A percentile compares a stretch with the other conserved stretches of the same genome.
phyloP scores from a whole-genome alignment of 2,329 filamentous ascomycete genomes.

The Hymenoscyphus scutula region DNA sequence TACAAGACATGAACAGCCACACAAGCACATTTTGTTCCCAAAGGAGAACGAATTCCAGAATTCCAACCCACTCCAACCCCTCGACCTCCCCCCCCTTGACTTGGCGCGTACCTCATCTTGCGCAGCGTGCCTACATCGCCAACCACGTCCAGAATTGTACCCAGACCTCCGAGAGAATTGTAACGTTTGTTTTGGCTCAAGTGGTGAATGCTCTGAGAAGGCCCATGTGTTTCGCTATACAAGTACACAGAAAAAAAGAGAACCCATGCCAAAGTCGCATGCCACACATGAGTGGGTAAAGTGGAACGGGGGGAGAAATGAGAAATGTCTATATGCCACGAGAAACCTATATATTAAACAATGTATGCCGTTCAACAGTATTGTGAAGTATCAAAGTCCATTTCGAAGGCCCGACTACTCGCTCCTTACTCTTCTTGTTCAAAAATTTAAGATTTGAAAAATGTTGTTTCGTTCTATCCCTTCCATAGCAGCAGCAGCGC shows the following conservation, averaged over 20 bases:
- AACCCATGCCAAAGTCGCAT: constrained; percentile 8
- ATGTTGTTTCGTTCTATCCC: constrained; percentile 7
- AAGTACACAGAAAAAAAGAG: background rate
- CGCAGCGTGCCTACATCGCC: no score
- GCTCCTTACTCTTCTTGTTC: background rate
- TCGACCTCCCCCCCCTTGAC: no score
- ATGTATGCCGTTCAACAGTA: background rate
- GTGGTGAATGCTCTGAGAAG: no score
- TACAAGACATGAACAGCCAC: background rate
- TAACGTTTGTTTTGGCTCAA: constrained; percentile 11
- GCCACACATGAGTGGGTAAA: background rate
- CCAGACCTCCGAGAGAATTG: no score
- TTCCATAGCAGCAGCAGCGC: constrained; percentile 6
- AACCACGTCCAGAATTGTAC: no score
- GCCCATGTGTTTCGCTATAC: constrained; percentile 6
- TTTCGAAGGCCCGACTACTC: background rate
- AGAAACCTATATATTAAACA: constrained; percentile 6
- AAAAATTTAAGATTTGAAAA: background rate
- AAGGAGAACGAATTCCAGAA: background rate
- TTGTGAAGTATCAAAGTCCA: background rate
- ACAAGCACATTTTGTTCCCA: background rate
- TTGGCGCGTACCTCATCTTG: constrained; percentile 7
- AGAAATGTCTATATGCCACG: background rate
- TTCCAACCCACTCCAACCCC: background rate
- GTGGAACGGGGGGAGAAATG: background rate